These are phyloP conservation scores for Mucor sp. DNA, from an alignment of 371 early-diverging fungal genomes.

Conservation along the genomic window DNA sequence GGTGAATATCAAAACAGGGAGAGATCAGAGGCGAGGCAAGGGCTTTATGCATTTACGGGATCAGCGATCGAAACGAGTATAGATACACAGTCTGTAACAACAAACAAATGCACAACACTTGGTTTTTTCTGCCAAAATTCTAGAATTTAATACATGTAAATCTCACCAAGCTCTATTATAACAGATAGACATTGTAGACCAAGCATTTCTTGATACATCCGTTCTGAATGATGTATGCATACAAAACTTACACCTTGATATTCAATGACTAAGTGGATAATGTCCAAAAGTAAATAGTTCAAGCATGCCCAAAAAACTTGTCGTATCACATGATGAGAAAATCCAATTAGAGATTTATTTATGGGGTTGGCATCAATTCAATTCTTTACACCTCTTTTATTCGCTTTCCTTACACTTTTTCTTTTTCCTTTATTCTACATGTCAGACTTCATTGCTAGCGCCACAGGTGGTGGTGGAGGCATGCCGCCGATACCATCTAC, in stretches of 20 bases:
- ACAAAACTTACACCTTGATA: background rate
- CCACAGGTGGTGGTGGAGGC: background rate
- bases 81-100: too few species aligned
- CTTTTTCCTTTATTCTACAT: too few species aligned
- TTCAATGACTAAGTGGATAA: background rate
- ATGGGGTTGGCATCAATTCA: background rate
- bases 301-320: background rate
- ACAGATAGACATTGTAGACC: background rate
- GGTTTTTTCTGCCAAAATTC: too few species aligned
- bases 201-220: background rate
- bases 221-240: background rate
- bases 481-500: slow-evolving; percentile 31
- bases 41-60: too few species aligned
- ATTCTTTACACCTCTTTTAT: background rate
- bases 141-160: too few species aligned
- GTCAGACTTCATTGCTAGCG: slow-evolving; percentile 1
- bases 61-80: too few species aligned
- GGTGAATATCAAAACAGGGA: too few species aligned
- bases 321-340: background rate
- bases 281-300: background rate
- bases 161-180: too few species aligned
- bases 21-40: too few species aligned
- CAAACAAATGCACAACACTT: too few species aligned
- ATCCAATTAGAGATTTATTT: background rate
- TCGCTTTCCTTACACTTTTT: background rate